phyloP scores from a whole-genome alignment of 148 eudicot species.

The Polygonum maritimum region DNA sequence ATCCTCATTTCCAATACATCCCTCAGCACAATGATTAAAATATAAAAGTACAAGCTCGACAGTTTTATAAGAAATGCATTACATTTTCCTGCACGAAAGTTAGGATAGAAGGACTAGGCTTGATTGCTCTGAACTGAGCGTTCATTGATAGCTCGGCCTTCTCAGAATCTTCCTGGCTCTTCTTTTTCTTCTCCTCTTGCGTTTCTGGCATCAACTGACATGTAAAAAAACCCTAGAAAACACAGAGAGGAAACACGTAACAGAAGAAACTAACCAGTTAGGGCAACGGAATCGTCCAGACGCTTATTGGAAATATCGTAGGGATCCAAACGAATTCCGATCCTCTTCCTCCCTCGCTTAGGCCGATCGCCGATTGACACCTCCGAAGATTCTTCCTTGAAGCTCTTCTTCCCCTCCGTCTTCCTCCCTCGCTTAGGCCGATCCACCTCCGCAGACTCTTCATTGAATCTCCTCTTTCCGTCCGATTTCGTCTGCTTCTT shows the following conservation, averaged over 20 bases:
- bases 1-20: not conserved
- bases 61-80: constrained; percentile 11
- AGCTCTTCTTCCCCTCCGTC: constrained; percentile 1
- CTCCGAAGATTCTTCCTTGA: constrained; percentile 12
- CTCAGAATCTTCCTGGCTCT: constrained; percentile 23
- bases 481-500: not conserved
- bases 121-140: constrained; percentile 94
- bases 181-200: constrained; percentile 29
- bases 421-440: constrained; percentile 21
- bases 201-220: constrained; percentile 32
- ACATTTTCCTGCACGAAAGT: constrained; percentile 84
- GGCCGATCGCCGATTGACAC: constrained; percentile 18
- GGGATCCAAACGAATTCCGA: constrained; percentile 34
- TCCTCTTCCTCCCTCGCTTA: constrained; percentile 36
- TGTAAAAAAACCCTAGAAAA: not conserved
- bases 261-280: constrained; percentile 28
- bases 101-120: constrained; percentile 69
- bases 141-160: constrained; percentile 57
- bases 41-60: not conserved
- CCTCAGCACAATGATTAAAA: not conserved
- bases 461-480: constrained; percentile 7
- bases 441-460: constrained; percentile 14
- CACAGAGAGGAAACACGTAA: not conserved
- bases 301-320: constrained; percentile 51
- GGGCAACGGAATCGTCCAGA: constrained; percentile 38